Evolutionary conservation across 2,329 filamentous ascomycete genomes (phyloP).

Genomic region (Colletotrichum coccodes): DNA sequence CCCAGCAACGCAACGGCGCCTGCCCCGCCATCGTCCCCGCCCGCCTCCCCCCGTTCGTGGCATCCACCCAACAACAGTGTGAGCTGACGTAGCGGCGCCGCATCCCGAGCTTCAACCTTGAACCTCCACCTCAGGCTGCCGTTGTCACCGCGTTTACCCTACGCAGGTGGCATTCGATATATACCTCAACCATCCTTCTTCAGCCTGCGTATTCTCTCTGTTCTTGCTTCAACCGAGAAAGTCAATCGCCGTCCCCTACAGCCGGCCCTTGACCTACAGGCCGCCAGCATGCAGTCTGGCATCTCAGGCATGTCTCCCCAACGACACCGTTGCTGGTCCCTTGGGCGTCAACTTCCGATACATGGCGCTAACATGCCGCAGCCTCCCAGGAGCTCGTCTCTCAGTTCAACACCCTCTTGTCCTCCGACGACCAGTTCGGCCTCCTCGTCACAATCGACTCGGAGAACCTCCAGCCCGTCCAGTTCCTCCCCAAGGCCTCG

Average conservation of each 20-base stretch:
- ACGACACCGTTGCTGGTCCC: neutral
- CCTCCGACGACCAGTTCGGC: conserved; percentile 70
- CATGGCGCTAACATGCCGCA: conserved; percentile 43
- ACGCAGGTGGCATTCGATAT: neutral
- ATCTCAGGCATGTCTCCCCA: conserved; percentile 69
- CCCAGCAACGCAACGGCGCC: neutral
- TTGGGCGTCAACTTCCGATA: neutral
- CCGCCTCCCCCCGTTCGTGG: neutral
- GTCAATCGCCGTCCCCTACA: neutral
- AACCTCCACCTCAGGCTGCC: neutral
- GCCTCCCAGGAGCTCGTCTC: conserved; percentile 82
- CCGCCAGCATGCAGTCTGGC: conserved; percentile 75
- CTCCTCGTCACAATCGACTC: conserved; percentile 76
- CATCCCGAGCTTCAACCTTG: conserved; percentile 15
- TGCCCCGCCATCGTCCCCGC: neutral
- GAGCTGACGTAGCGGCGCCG: conserved; percentile 28
- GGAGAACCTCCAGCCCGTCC: conserved; percentile 73
- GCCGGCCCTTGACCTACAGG: neutral
- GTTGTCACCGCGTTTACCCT: neutral
- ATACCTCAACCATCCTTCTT: no score
- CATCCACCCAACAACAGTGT: conserved; percentile 11
- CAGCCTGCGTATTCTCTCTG: no score
- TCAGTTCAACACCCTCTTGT: conserved; percentile 77
- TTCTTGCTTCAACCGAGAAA: neutral
- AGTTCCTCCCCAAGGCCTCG: conserved; percentile 62